Evolutionary conservation across 306 rosid genomes (phyloP).

Genomic region (Inga laurina): DNA sequence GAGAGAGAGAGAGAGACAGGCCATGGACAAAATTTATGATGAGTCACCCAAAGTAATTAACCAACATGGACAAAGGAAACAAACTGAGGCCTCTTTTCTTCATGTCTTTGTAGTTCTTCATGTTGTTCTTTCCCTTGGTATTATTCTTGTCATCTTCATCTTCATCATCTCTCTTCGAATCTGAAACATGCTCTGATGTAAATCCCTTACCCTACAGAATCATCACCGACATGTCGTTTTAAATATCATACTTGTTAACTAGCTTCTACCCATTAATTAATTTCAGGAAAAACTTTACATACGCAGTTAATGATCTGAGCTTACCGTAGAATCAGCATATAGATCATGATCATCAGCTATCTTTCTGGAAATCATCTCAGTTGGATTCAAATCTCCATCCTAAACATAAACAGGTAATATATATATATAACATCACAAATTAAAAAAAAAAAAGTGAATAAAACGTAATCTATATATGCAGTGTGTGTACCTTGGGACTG

Average conservation of each 20-base stretch:
- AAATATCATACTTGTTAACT: not conserved
- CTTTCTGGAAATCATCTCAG: conserved; percentile 51
- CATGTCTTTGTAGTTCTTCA: conserved; percentile 48
- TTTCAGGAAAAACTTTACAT: not conserved
- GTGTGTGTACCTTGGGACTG: conserved; percentile 77
- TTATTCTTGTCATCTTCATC: conserved; percentile 14
- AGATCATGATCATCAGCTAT: conserved; percentile 35
- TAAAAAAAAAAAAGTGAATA: not conserved
- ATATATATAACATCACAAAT: not conserved
- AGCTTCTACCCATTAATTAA: not conserved
- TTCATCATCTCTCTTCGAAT: conserved; percentile 40
- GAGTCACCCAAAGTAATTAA: conserved; percentile 60
- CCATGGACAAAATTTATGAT: conserved; percentile 10
- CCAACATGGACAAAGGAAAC: conserved; percentile 79
- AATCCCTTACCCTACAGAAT: conserved; percentile 51
- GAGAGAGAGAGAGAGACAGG: conserved; percentile 14
- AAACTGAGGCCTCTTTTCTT: conserved; percentile 74
- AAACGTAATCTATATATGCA: not conserved
- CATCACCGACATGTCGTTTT: not conserved
- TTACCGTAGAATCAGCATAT: conserved; percentile 65
- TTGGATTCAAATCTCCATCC: conserved; percentile 59
- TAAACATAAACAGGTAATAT: conserved; percentile 14
- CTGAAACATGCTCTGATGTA: conserved; percentile 47
- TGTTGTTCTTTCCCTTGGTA: conserved; percentile 35
- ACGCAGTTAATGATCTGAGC: conserved; percentile 1